Evolutionary conservation across 2,329 filamentous ascomycete species (phyloP).

Genomic region (Cordyceps cateniannulata): DNA sequence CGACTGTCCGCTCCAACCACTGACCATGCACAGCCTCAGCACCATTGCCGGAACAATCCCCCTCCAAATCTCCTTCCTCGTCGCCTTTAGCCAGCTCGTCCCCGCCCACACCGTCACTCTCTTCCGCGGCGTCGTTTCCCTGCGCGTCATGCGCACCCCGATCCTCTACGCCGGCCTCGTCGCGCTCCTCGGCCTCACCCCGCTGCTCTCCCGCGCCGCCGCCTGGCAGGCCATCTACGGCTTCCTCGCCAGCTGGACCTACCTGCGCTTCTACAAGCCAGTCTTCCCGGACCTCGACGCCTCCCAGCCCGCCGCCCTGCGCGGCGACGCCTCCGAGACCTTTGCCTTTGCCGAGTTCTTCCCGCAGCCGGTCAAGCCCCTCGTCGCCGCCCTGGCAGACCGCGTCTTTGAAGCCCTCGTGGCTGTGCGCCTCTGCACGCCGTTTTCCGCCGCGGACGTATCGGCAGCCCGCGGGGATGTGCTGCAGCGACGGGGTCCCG

Average conservation of each 20-base stretch:
- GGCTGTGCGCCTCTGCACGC: constrained; percentile 69
- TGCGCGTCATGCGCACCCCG: constrained; percentile 70
- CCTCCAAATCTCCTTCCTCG: constrained; percentile 86
- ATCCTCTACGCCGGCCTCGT: constrained; percentile 71
- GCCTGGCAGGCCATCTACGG: constrained; percentile 74
- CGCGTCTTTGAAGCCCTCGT: constrained; percentile 70
- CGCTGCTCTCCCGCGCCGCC: constrained; percentile 61
- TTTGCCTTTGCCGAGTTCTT: constrained; percentile 97
- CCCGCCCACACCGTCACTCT: constrained; percentile 95
- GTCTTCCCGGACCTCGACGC: constrained; percentile 63
- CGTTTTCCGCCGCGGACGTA: constrained; percentile 77
- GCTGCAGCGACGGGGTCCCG: constrained; percentile 43
- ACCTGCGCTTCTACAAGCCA: constrained; percentile 89
- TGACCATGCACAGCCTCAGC: constrained; percentile 51
- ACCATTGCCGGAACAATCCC: constrained; percentile 84
- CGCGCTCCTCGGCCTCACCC: constrained; percentile 54
- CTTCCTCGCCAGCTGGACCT: constrained; percentile 86
- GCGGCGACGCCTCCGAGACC: constrained; percentile 90
- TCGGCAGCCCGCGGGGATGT: constrained; percentile 65
- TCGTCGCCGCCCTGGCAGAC: constrained; percentile 67
- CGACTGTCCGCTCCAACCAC: too few relatives aligned
- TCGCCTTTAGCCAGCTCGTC: constrained; percentile 95
- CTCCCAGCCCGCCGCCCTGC: constrained; percentile 56
- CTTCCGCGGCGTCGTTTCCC: constrained; percentile 79
- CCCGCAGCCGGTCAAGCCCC: constrained; percentile 73